phyloP scores from a whole-genome alignment of 257 asterid genomes.

The Solanum pinnatisectum region DNA sequence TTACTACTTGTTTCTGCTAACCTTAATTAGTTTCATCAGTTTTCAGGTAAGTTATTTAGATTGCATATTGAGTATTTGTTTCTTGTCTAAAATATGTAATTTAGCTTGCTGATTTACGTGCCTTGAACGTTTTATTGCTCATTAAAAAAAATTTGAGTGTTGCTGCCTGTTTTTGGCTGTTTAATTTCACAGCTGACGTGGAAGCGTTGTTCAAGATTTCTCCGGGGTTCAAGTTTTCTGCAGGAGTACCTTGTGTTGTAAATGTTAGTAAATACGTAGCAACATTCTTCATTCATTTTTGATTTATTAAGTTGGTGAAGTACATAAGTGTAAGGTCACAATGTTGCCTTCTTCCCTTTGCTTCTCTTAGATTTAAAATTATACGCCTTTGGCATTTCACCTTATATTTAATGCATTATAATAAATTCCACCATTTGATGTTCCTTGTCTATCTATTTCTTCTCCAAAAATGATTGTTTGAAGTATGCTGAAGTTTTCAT shows the following conservation, averaged over 20 bases:
- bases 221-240: neutral
- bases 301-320: neutral
- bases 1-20: neutral
- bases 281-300: neutral
- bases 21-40: neutral
- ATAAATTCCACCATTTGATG: neutral
- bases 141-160: neutral
- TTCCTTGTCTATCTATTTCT: neutral
- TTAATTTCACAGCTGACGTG: neutral
- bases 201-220: constrained; percentile 1
- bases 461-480: neutral
- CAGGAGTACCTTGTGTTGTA: neutral
- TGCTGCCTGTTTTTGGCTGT: neutral
- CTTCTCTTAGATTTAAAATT: neutral
- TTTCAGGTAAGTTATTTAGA: neutral
- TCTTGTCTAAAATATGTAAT: neutral
- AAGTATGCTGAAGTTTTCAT: neutral
- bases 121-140: neutral
- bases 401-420: neutral
- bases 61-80: neutral
- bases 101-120: neutral
- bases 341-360: neutral
- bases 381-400: neutral
- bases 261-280: neutral
- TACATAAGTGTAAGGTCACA: neutral